Conservation (phyloP, 768 basidiomycete genomes). For the Bullera alba region DNA sequence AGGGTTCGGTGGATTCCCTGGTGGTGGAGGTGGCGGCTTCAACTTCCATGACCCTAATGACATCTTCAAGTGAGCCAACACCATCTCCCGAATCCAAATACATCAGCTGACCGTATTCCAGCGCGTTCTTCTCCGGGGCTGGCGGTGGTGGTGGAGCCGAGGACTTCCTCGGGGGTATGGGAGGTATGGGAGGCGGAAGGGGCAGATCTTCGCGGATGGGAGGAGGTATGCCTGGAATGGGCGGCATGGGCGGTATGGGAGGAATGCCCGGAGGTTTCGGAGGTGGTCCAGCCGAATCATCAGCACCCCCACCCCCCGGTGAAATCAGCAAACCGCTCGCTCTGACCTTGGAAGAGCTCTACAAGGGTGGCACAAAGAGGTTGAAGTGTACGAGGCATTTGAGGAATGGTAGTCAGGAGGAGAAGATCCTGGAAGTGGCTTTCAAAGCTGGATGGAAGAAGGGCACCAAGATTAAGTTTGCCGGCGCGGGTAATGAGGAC, state of each 20-base stretch:
- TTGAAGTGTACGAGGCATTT: slow-evolving; percentile 75
- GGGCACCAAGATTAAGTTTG: slow-evolving; percentile 90
- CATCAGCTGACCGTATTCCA: slow-evolving; percentile 8
- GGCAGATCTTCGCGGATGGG: slow-evolving; percentile 33
- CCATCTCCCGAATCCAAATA: neutral
- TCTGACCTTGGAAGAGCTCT: slow-evolving; percentile 77
- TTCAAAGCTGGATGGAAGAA: slow-evolving; percentile 85
- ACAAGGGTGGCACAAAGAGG: slow-evolving; percentile 74
- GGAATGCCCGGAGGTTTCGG: slow-evolving; percentile 39
- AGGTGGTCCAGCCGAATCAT: slow-evolving; percentile 45
- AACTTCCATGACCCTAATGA: slow-evolving; percentile 73
- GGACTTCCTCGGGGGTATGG: slow-evolving; percentile 34
- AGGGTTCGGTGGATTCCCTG: slow-evolving; percentile 46
- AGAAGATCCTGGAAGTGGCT: slow-evolving; percentile 86
- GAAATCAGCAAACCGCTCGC: slow-evolving; percentile 76
- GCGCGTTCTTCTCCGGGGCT: slow-evolving; percentile 37
- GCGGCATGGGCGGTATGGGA: slow-evolving; percentile 49
- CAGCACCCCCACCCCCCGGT: slow-evolving; percentile 45
- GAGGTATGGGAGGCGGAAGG: slow-evolving; percentile 36
- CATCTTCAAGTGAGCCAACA: slow-evolving; percentile 70
- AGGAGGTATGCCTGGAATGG: slow-evolving; percentile 20
- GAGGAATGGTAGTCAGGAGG: slow-evolving; percentile 67
- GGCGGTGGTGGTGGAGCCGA: slow-evolving; percentile 46
- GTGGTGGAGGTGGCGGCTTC: slow-evolving; percentile 40
- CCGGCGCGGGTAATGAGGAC: slow-evolving; percentile 59